Evolutionary conservation across 495 filamentous ascomycete genomes (phyloP), one percentile per base, ranked within the genome.

Genomic region (Neurospora terricola): DNA sequence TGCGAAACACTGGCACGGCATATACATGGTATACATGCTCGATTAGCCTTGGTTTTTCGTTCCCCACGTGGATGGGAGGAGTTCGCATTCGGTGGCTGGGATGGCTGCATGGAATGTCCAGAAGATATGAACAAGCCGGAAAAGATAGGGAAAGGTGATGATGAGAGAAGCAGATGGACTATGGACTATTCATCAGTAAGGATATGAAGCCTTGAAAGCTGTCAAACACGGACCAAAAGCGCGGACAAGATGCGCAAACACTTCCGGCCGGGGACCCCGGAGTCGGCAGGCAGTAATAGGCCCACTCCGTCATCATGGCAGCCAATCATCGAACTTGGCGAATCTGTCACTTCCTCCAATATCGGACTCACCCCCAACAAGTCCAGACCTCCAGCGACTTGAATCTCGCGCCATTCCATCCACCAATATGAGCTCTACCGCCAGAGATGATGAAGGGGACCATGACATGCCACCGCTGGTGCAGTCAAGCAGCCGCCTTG

Each of bases 401-500:
- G 54, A 9, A 66, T 9, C 27, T 66, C 27, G 7, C 54, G 54
- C 27, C 54, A 66, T 66, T 66, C 54, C 27, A 66, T 66, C 54
- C 54, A 66, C 27, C 54, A 66, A 66, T 12, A 66, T 66, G 54
- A 66, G 54, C 14, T 66, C 27, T 18, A 18, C 14, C 30, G 14
- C 54, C 23, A 18, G 54, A 66, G 14, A 36, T 36, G 14, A 66
- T 66, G 54, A 66, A 18, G 23, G 12, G 54, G 54, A 36, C 27
- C 23, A 34, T 34, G 54, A 66, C 54, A 66, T 66, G 54, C 54
- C 54, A 34, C 30, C 27, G 27, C 30, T 66, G 14, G 27, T 27
- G 14, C 54, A 34, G 54, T 34, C 54, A 34, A 66, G 27, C 54
- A 38, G 48, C 16, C 75, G 72, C 42, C 80, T 78, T 59, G 69